Evolutionary conservation across 768 basidiomycete genomes (phyloP).

Genomic region (Termitomyces sp.): DNA sequence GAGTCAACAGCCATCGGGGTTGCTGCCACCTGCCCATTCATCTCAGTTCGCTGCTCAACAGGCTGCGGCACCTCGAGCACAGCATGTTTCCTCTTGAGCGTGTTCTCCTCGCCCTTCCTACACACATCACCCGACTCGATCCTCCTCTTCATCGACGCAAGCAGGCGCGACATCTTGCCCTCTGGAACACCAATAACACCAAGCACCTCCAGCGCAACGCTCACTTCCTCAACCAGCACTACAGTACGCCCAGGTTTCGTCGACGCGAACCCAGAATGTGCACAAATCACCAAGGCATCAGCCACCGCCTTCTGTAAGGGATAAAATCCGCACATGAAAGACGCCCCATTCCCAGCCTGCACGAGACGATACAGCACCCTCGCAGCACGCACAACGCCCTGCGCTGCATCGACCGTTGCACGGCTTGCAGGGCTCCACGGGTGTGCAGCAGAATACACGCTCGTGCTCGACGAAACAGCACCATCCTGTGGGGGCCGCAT

Average conservation of each 20-base stretch:
- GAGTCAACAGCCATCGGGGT: background rate
- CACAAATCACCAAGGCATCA: conserved; percentile 65
- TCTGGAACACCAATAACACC: conserved; percentile 13
- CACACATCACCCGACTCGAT: conserved; percentile 21
- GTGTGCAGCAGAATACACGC: conserved; percentile 20
- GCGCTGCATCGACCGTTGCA: conserved; percentile 64
- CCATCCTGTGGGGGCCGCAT: conserved; percentile 30
- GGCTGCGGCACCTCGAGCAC: conserved; percentile 12
- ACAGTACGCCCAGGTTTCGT: conserved; percentile 20
- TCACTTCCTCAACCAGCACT: conserved; percentile 25
- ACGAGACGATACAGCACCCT: conserved; percentile 41
- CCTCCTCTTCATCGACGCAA: conserved; percentile 25
- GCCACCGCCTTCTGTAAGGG: conserved; percentile 61
- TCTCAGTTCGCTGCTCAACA: background rate
- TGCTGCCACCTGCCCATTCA: background rate
- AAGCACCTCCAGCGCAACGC: conserved; percentile 25
- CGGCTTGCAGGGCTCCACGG: conserved; percentile 52
- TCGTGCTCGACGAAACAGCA: conserved; percentile 5
- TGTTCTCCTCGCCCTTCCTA: conserved; percentile 17
- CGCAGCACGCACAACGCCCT: conserved; percentile 56
- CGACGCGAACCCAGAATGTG: conserved; percentile 56
- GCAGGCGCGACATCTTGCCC: conserved; percentile 24
- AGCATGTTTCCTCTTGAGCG: conserved; percentile 31
- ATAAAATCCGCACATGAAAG: conserved; percentile 48
- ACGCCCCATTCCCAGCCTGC: conserved; percentile 21